These are phyloP conservation scores for Neopestalotiopsis clavispora DNA, from an alignment of 2,329 filamentous ascomycete species.

Conservation along the genomic window DNA sequence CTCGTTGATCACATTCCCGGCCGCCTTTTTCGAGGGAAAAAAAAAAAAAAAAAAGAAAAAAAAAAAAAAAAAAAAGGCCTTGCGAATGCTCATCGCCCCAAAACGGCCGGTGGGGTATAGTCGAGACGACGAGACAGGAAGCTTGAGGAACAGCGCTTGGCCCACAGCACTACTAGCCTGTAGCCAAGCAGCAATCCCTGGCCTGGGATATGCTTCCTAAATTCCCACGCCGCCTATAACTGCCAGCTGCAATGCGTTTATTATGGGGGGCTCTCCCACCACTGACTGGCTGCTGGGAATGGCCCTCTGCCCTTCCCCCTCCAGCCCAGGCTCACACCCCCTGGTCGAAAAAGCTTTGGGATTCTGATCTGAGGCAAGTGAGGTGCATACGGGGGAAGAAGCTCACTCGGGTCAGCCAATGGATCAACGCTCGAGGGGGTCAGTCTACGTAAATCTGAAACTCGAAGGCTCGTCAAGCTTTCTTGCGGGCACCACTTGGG, in stretches of 20 bases:
- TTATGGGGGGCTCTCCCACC: background rate
- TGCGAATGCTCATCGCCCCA: background rate
- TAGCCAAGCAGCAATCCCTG: background rate
- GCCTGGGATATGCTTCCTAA: background rate
- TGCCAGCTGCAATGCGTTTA: background rate
- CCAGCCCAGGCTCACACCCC: background rate
- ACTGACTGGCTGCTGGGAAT: background rate
- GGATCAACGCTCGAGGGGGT: background rate
- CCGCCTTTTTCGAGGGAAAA: background rate
- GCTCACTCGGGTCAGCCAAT: background rate
- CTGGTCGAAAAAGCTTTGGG: constrained; percentile 2
- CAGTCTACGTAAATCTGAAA: constrained; percentile 12
- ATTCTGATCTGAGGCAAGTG: constrained; percentile 1
- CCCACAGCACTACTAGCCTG: background rate
- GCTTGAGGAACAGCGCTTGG: constrained; percentile 1
- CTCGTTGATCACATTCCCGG: background rate
- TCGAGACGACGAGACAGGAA: constrained; percentile 13
- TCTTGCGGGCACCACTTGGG: constrained; percentile 12
- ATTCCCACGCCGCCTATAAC: background rate
- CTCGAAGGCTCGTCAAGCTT: constrained; percentile 6
- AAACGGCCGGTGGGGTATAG: constrained; percentile 1
- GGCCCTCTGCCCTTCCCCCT: background rate
- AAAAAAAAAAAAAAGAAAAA: too few species aligned
- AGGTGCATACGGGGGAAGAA: constrained; percentile 5
- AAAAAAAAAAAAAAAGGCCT: too few species aligned